Conservation (phyloP, 129 eudicot species). For the Escallonia herrerae region DNA sequence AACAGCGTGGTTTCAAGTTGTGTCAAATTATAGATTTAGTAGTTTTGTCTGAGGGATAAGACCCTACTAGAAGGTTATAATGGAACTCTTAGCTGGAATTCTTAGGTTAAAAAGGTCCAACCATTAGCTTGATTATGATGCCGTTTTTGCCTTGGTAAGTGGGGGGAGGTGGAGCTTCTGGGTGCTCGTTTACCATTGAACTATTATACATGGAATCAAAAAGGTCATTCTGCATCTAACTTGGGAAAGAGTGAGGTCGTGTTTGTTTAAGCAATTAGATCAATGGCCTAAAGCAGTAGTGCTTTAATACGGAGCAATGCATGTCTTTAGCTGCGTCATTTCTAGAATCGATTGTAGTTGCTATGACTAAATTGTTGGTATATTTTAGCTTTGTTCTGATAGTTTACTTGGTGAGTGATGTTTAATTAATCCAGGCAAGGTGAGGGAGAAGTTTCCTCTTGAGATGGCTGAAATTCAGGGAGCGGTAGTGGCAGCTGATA, state of each 20-base stretch:
- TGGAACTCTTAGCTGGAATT: not conserved
- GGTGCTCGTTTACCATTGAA: not conserved
- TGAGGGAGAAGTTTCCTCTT: constrained; percentile 90
- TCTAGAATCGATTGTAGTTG: not conserved
- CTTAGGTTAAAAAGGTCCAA: not conserved
- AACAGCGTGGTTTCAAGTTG: too few species aligned
- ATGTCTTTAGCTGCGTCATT: too few species aligned
- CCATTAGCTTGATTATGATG: too few species aligned
- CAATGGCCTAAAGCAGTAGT: too few species aligned
- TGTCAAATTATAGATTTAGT: too few species aligned
- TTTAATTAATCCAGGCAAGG: constrained; percentile 54
- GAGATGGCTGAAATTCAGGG: constrained; percentile 99
- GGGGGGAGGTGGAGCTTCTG: too few species aligned
- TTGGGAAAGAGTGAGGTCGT: too few species aligned
- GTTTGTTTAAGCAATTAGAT: too few species aligned
- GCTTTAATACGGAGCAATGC: too few species aligned
- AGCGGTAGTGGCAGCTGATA: constrained; percentile 90
- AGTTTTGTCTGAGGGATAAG: too few species aligned
- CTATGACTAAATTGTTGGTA: not conserved
- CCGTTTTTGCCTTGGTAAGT: too few species aligned
- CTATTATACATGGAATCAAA: not conserved
- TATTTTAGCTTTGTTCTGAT: not conserved
- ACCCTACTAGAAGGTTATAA: not conserved
- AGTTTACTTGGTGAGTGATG: not conserved
- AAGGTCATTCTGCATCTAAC: not conserved